Conservation (phyloP, 2,329 filamentous ascomycete genomes). For the Nemania bipapillata region DNA sequence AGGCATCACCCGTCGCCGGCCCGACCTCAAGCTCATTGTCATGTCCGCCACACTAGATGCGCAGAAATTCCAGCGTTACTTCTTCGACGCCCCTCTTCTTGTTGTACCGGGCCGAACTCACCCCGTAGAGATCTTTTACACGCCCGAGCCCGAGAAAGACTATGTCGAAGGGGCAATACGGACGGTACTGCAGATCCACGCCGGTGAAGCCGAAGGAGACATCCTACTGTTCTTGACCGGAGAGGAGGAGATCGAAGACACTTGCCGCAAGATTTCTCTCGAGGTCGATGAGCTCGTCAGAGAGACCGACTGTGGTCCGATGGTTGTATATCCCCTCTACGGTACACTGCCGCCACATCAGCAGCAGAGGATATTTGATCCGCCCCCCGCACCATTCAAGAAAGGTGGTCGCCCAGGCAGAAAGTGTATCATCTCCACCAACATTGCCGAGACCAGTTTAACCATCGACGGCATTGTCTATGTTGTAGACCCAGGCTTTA, state of each 20-base stretch:
- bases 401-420: constrained; percentile 86
- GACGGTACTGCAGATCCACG: constrained; percentile 96
- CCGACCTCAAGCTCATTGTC: constrained; percentile 97
- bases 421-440: constrained; percentile 93
- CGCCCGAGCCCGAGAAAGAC: constrained; percentile 92
- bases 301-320: constrained; percentile 89
- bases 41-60: constrained; percentile 98
- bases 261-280: constrained; percentile 87
- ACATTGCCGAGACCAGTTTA: constrained; percentile 96
- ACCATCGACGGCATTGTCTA: constrained; percentile 99
- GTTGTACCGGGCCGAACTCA: constrained; percentile 95
- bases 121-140: constrained; percentile 98
- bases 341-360: constrained; percentile 90
- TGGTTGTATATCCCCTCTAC: constrained; percentile 92
- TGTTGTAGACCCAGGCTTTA: constrained; percentile 98
- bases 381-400: constrained; percentile 77
- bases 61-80: constrained; percentile 97
- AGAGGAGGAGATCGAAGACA: constrained; percentile 98
- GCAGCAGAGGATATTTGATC: constrained; percentile 95
- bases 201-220: constrained; percentile 89
- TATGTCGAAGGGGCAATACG: constrained; percentile 95
- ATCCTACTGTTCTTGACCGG: constrained; percentile 94
- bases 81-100: constrained; percentile 90
- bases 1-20: constrained; percentile 81
- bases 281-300: constrained; percentile 91